Evolutionary conservation across 371 early-diverging fungal species (phyloP).

Genomic region (Blakeslea trispora): DNA sequence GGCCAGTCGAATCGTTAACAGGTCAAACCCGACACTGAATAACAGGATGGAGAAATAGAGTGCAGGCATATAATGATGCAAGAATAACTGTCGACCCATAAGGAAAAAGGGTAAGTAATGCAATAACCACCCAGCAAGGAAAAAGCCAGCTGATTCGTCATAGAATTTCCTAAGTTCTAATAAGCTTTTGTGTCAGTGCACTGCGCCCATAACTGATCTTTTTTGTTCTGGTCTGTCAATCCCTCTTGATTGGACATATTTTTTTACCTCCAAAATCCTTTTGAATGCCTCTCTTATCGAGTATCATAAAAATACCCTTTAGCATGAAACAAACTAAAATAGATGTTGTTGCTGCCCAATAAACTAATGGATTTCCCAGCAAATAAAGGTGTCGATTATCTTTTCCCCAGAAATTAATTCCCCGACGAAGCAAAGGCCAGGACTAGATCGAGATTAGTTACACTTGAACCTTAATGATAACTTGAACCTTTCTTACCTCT

Average conservation of each 20-base stretch:
- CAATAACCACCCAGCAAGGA: slow-evolving; percentile 83
- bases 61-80: slow-evolving; percentile 97
- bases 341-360: slow-evolving; percentile 80
- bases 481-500: slow-evolving; percentile 32
- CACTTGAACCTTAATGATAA: background rate
- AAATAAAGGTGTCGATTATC: slow-evolving; percentile 86
- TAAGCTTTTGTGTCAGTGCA: slow-evolving; percentile 33
- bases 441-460: slow-evolving; percentile 30
- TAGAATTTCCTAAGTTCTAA: slow-evolving; percentile 54
- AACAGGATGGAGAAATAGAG: slow-evolving; percentile 83
- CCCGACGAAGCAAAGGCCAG: slow-evolving; percentile 91
- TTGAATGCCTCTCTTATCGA: slow-evolving; percentile 77
- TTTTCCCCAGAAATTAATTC: slow-evolving; percentile 93
- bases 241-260: background rate
- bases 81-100: slow-evolving; percentile 93
- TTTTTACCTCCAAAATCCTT: slow-evolving; percentile 55
- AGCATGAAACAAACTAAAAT: slow-evolving; percentile 62
- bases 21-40: slow-evolving; percentile 75
- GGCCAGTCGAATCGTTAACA: slow-evolving; percentile 68
- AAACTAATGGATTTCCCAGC: slow-evolving; percentile 95
- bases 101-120: slow-evolving; percentile 98
- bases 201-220: background rate
- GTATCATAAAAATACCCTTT: slow-evolving; percentile 63
- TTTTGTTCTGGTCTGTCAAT: background rate
- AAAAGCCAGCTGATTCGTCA: slow-evolving; percentile 80